A percentile compares a stretch with the other conserved stretches of the same genome.
Conservation (phyloP, 139 green algal species). For the Tetradesmus lagerheimii region DNA sequence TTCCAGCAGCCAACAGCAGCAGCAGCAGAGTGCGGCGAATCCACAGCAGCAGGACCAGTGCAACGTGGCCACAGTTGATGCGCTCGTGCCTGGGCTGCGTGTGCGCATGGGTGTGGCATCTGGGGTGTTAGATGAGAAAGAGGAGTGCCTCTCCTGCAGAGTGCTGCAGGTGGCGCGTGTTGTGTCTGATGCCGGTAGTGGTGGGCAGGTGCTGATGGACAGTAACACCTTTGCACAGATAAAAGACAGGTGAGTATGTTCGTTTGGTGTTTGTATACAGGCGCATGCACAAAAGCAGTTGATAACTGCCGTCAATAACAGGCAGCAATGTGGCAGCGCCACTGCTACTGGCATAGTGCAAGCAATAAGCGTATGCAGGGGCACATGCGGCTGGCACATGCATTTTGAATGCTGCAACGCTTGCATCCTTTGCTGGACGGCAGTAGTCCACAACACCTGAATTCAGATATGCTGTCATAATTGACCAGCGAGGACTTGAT, state of each 20-base stretch:
- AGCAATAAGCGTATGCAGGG: no score
- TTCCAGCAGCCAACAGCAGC: neutral
- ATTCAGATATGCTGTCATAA: no score
- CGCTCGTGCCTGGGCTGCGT: constrained; percentile 46
- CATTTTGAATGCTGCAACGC: no score
- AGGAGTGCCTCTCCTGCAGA: constrained; percentile 18
- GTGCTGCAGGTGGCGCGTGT: constrained; percentile 58
- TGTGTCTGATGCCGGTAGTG: constrained; percentile 57
- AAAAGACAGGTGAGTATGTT: constrained; percentile 44
- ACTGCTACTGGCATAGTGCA: no score
- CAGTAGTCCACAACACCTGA: no score
- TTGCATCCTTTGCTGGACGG: no score
- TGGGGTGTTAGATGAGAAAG: constrained; percentile 41
- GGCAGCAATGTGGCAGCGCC: no score
- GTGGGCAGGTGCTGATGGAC: constrained; percentile 61
- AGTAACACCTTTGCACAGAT: constrained; percentile 52
- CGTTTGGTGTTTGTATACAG: neutral
- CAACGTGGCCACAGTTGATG: neutral
- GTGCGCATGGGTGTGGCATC: constrained; percentile 66
- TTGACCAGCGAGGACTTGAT: no score
- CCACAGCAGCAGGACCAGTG: neutral
- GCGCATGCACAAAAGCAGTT: neutral
- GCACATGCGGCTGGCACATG: no score
- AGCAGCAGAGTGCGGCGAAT: no score
- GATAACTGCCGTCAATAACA: no score